Conservation (phyloP, 2,329 filamentous ascomycete genomes). For the Allantophomopsis lycopodina region DNA sequence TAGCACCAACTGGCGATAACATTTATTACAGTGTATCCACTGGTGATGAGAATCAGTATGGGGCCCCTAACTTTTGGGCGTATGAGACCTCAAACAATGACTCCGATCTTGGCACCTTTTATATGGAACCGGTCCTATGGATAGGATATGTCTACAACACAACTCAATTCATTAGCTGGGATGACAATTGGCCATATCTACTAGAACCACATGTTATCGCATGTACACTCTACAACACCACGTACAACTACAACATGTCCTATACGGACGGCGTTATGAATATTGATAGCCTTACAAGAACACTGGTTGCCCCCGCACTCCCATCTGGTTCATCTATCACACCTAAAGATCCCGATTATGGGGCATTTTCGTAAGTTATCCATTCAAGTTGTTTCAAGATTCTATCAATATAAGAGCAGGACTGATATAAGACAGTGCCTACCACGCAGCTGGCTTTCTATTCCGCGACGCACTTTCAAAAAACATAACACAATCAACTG, state of each 20-base stretch:
- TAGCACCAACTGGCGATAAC: neutral
- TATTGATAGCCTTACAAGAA: neutral
- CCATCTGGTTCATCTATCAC: neutral
- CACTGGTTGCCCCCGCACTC: neutral
- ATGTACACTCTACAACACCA: neutral
- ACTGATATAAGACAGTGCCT: neutral
- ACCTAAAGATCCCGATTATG: neutral
- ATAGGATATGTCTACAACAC: conserved; percentile 1
- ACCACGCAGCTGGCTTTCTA: neutral
- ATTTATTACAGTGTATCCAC: neutral
- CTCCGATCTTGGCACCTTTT: neutral
- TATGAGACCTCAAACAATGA: neutral
- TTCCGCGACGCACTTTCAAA: neutral
- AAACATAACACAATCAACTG: neutral
- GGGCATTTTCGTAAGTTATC: neutral
- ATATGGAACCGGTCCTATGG: neutral
- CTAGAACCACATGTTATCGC: neutral
- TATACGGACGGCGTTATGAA: neutral
- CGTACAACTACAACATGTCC: neutral
- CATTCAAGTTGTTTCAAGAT: neutral
- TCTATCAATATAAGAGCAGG: too few species aligned
- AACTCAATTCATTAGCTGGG: neutral
- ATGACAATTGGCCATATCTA: neutral
- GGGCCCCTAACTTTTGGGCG: neutral
- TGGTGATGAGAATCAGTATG: neutral